phyloP scores from a whole-genome alignment of 225 moss, liverwort and hornwort genomes.

The Rhytidiadelphus loreus region DNA sequence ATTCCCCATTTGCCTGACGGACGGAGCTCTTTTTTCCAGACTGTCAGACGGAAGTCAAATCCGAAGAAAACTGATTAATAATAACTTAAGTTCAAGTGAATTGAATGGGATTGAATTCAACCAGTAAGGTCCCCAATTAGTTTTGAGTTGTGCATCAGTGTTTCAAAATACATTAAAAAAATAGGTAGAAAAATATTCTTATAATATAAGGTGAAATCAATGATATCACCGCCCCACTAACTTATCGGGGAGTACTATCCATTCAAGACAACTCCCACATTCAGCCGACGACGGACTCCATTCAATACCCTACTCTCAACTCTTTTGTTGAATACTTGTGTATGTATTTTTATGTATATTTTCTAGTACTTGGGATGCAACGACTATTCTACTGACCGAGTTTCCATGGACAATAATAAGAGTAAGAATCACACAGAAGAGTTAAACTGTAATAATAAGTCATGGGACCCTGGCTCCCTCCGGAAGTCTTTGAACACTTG shows the following conservation, averaged over 20 bases:
- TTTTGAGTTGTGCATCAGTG: neutral
- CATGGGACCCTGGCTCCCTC: no score
- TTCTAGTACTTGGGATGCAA: neutral
- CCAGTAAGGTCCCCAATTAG: no score
- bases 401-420: neutral
- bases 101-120: neutral
- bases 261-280: neutral
- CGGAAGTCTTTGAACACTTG: no score
- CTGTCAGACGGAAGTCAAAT: slow-evolving; percentile 3
- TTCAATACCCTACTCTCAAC: neutral
- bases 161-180: no score
- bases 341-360: neutral
- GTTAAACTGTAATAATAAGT: no score
- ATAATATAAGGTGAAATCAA: neutral
- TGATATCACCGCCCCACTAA: no score
- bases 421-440: neutral
- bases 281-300: neutral
- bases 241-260: neutral
- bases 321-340: neutral
- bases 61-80: neutral
- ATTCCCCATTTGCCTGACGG: neutral
- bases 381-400: neutral
- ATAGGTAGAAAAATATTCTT: neutral
- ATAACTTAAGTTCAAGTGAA: no score
- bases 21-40: neutral